Percentiles rank a stretch among this genome's conserved stretches.
phyloP scores from a whole-genome alignment of 257 asterid species.

The Solanum gandarillasii region DNA sequence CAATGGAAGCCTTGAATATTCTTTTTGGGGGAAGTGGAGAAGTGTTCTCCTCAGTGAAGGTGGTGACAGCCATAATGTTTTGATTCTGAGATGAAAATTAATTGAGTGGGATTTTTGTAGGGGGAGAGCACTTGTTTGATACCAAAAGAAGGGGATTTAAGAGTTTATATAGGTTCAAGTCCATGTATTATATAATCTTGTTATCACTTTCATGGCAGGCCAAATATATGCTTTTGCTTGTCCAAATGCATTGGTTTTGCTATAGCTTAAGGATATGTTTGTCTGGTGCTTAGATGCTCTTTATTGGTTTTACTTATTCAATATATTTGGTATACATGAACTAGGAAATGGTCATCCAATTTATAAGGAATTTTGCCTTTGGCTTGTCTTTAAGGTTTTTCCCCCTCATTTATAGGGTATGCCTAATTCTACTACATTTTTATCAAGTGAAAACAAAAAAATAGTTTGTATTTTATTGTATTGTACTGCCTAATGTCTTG shows the following conservation, averaged over 20 bases:
- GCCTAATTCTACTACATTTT: background rate
- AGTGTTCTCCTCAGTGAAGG: constrained; percentile 6
- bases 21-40: background rate
- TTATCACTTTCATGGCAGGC: background rate
- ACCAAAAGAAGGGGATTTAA: background rate
- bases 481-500: background rate
- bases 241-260: background rate
- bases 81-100: background rate
- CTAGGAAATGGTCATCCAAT: background rate
- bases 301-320: background rate
- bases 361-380: background rate
- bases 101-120: background rate
- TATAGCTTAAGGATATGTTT: background rate
- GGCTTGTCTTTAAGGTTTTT: background rate
- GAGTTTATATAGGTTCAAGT: background rate
- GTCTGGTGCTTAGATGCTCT: background rate
- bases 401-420: background rate
- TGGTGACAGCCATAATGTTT: background rate
- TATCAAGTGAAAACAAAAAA: background rate
- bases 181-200: background rate
- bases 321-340: background rate
- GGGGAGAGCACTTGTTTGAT: background rate
- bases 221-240: background rate
- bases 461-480: background rate
- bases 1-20: constrained; percentile 7